These are phyloP conservation scores for Trichothecium sympodiale DNA, from an alignment of 2,329 filamentous ascomycete species.

Conservation along the genomic window DNA sequence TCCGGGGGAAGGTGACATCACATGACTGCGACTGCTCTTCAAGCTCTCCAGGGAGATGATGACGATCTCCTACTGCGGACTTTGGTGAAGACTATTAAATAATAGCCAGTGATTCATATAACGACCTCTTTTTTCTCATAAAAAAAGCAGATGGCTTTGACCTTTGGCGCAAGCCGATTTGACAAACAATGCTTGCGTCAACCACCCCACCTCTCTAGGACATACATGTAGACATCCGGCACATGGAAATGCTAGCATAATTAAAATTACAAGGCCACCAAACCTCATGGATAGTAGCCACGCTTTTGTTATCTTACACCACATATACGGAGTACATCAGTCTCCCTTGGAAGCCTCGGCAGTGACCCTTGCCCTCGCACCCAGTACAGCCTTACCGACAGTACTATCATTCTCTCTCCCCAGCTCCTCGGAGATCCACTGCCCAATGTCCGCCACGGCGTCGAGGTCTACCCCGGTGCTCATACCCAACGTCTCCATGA, in stretches of 20 bases:
- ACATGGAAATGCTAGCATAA: too few species aligned
- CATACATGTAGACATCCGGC: too few species aligned
- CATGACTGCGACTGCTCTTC: conserved; percentile 19
- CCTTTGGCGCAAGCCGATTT: too few species aligned
- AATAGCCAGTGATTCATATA: too few species aligned
- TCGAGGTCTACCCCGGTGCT: conserved; percentile 63
- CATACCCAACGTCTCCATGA: conserved; percentile 62
- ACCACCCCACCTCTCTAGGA: too few species aligned
- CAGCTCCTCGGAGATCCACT: conserved; percentile 58
- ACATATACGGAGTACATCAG: neutral
- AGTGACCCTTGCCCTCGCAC: conserved; percentile 26
- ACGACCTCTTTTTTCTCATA: too few species aligned
- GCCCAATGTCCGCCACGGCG: conserved; percentile 54
- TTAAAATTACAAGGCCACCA: too few species aligned
- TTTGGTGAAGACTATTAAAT: too few species aligned
- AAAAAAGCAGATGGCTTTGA: too few species aligned
- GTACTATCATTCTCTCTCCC: conserved; percentile 52
- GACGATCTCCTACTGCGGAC: neutral
- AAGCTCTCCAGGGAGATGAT: conserved; percentile 1
- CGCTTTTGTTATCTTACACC: too few species aligned
- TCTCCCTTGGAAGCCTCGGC: conserved; percentile 12
- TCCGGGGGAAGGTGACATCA: conserved; percentile 20
- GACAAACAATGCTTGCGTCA: too few species aligned
- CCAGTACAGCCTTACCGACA: conserved; percentile 55
- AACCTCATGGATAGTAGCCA: too few species aligned